Evolutionary conservation across 805 yeast species (phyloP), one percentile per base, ranked within the genome.

Genomic region (Metschnikowia matae): DNA sequence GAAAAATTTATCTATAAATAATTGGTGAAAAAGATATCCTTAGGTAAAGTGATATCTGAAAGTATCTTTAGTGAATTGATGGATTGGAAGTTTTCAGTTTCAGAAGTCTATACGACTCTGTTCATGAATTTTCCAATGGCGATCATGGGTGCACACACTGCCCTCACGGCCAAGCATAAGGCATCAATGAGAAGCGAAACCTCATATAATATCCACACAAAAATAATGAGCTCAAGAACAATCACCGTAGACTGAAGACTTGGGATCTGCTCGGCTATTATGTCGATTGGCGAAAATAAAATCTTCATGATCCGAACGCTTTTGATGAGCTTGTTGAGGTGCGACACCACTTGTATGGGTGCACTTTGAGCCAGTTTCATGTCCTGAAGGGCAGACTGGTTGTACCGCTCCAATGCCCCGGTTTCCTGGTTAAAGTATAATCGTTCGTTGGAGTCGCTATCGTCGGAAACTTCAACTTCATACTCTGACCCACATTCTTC

Each of bases 91-190:
- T 26, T 26, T 26, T 4, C 11, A 26, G 29, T 26, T 26, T 26
- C 29, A 26, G 29, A 23, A 10, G 20, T 7, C 39, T 58, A 72
- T 64, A 71, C 67, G 21, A 73, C 66, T 47, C 73, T 61, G 57
- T 73, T 73, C 76, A 73, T 69, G 50, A 73, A 65, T 49, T 68
- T 54, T 3, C 78, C 78, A 56, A 73, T 59, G 11, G 78, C 78
- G 18, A 73, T 72, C 72, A 73, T 71, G 7, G 77, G 78, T 8
- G 76, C 75, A 63, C 77, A 73, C 7, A 73, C 61, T 1, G 78
- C 77, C 53, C 69, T 69, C 21, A 73, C 69, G 63, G 71, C 71
- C 74, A 70, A 70, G 55, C 77, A 73, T 23, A 73, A 53, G 1
- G 78, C 77, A 56, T 73, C 76, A 13, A 73, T 63, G 46, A 73